Base-by-base conservation (phyloP, 2,329 filamentous ascomycete species). In the Xylariomycetidae sp. region DNA sequence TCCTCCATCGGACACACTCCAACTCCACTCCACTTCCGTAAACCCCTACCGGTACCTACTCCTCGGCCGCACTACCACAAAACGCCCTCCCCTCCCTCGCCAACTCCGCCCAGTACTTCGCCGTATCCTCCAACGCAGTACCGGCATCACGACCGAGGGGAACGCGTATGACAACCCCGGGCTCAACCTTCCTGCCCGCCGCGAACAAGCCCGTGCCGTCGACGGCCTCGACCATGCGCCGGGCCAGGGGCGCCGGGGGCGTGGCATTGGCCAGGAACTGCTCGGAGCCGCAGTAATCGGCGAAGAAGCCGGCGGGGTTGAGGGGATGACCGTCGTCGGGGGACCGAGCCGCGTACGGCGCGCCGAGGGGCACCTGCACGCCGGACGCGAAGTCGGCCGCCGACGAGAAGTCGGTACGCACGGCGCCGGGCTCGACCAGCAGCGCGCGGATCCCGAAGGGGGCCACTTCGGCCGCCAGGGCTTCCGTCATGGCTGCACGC, bases 391-490 rank as follows among this genome's bases (percentile, higher is more conserved):
- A n/a, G 10, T 42, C 46, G 2, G 40, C 25, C 1, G 38, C n/a
- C 4, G 41, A 39, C 4, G 40, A 25, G 14, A 52, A 45, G 10
- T 48, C 44, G 10, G 49, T 53, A 2, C 35, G 35, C 12, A 42
- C 35, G 9, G 31, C 18, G 14, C 49, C 48, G 4, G 50, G 50
- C 35, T 48, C 42, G 10, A 49, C 38, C 23, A 54, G 35, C 5
- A 54, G 29, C 6, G 40, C 29, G 18, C 50, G 50, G 31, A 54
- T 48, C 7, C 40, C 40, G 26, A 54, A 53, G 6, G 37, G 19
- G 10, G 46, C 34, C 9, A 53, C 16, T 19, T 54, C 49, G 2
- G 20, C 17, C 24, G 52, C 44, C 1, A 53, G 45, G 2, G 34
- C 22, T 32, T 53, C 50, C 8, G 46, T 47, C 13, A 46, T 31